Base-by-base conservation (phyloP, 1,284 basidiomycete genomes). In the Pseudozyma pruni region DNA sequence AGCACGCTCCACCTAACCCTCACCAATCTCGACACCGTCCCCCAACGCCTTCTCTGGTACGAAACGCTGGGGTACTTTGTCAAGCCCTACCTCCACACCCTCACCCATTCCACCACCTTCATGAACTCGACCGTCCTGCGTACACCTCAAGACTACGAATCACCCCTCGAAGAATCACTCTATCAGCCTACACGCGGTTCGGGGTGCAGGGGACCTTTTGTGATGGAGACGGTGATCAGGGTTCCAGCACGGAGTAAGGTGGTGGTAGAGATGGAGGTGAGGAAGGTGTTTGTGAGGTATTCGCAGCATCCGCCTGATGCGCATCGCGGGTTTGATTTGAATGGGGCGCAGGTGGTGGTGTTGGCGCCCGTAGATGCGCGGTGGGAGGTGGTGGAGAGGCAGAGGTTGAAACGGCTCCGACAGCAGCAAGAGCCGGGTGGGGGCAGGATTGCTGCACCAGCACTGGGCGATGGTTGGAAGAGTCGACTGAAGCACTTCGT, bases 301-400 rank as follows among this genome's bases (percentile, higher is more conserved):
- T 94, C 91, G 16, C 94, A 98, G 78, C 95, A 98, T 81, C 92
- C 91, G 14, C 94, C 95, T 0, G 95, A 98, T 78, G 93, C 95
- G 0, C 92, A 95, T 81, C 87, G 94, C 35, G 95, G 95, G 0
- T 93, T 94, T 87, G 93, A 98, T 76, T 85, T 98, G 0, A 90
- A 92, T 1, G 89, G 91, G 0, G 80, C 76, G 2, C 45, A 81
- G 13, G 39, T 78, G 2, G 87, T 94, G 19, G 58, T 58, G 17
- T 48, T 76, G 0, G 46, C 45, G 9, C 44, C 42, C 3, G 20
- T 46, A 16, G 63, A 54, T 45, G 54, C 45, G 8, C 40, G 45
- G 8, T 38, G 43, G 19, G 22, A 31, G 11, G 34, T 51, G 17
- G 11, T 44, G 13, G 29, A 13, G 29, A 14, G 32, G 13, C 22